Percentiles rank a stretch among this genome's conserved stretches.
phyloP scores from a whole-genome alignment of 352 stramenopile genomes.

The Paralagenidium karlingii region DNA sequence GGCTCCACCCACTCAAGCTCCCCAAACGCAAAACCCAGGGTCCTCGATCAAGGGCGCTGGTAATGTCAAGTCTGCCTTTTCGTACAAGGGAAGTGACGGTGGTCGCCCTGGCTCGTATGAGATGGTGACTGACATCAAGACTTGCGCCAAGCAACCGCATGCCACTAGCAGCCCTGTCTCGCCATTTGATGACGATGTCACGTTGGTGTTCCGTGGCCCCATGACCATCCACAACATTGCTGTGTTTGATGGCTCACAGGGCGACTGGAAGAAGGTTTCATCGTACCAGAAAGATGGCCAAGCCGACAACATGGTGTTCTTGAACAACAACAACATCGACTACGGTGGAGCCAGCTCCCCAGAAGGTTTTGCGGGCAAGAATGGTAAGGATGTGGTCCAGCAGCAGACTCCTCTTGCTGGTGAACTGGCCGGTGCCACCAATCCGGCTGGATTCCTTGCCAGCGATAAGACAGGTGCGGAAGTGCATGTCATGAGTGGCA shows the following conservation, averaged over 20 bases:
- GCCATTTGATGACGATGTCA: slow-evolving; percentile 49
- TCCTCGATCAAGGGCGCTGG: too few species aligned
- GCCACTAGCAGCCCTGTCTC: slow-evolving; percentile 27
- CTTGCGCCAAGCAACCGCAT: slow-evolving; percentile 33
- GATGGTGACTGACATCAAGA: slow-evolving; percentile 51
- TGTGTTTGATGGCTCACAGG: slow-evolving; percentile 45
- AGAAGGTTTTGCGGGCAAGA: slow-evolving; percentile 37
- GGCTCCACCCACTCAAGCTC: too few species aligned
- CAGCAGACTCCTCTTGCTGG: slow-evolving; percentile 29
- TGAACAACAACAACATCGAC: slow-evolving; percentile 79
- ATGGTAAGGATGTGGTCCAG: slow-evolving; percentile 30
- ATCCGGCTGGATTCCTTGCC: slow-evolving; percentile 16
- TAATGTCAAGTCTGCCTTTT: slow-evolving; percentile 22
- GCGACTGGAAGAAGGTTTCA: slow-evolving; percentile 40
- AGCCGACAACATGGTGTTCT: slow-evolving; percentile 58
- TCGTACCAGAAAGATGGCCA: slow-evolving; percentile 38
- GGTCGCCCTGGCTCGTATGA: slow-evolving; percentile 44
- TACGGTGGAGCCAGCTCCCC: slow-evolving; percentile 35
- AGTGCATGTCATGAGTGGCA: slow-evolving; percentile 61
- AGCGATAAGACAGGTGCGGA: slow-evolving; percentile 53
- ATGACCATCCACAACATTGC: slow-evolving; percentile 63
- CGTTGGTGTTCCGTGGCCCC: slow-evolving; percentile 46
- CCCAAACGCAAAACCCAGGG: too few species aligned
- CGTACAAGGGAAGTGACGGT: slow-evolving; percentile 37
- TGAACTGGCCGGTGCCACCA: slow-evolving; percentile 27